phyloP scores from a whole-genome alignment of 2,329 filamentous ascomycete species.

The Helminthosporium solani region DNA sequence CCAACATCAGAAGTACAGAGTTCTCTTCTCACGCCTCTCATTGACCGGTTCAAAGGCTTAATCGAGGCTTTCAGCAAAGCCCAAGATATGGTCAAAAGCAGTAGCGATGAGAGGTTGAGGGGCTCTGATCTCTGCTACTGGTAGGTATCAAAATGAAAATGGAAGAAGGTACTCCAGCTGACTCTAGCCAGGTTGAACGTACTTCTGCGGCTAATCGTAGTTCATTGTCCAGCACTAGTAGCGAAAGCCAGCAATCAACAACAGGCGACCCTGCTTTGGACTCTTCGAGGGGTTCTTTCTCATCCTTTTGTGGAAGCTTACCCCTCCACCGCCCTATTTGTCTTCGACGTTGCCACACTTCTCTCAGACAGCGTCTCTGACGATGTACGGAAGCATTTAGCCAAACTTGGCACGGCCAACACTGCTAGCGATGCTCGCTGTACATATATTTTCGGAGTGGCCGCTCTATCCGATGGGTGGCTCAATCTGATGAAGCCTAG shows the following conservation, averaged over 20 bases:
- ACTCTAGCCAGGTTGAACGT: constrained; percentile 31
- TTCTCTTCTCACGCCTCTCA: constrained; percentile 24
- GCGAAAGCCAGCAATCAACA: constrained; percentile 30
- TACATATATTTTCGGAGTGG: constrained; percentile 44
- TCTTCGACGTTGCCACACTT: constrained; percentile 47
- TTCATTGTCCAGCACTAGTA: constrained; percentile 34
- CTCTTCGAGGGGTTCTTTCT: constrained; percentile 42
- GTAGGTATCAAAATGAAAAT: constrained; percentile 12
- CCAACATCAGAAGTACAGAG: constrained; percentile 19
- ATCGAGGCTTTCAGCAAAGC: constrained; percentile 24
- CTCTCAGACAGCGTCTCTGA: constrained; percentile 46
- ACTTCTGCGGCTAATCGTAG: constrained; percentile 44
- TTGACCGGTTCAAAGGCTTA: constrained; percentile 36
- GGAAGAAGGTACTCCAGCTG: constrained; percentile 6
- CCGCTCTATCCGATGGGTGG: constrained; percentile 43
- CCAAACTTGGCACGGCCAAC: constrained; percentile 27
- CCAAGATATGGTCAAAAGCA: constrained; percentile 2
- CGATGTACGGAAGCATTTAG: constrained; percentile 39
- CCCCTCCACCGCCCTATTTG: constrained; percentile 40
- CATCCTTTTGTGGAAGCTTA: constrained; percentile 41
- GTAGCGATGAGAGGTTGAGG: constrained; percentile 1
- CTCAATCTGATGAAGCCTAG: constrained; percentile 43
- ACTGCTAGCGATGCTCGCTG: constrained; percentile 37
- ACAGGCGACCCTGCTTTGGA: constrained; percentile 32
- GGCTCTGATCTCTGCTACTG: constrained; percentile 23